A percentile compares a stretch with the other conserved stretches of the same genome.
phyloP scores from a whole-genome alignment of 2,329 filamentous ascomycete genomes.

The Meredithiella fracta region DNA sequence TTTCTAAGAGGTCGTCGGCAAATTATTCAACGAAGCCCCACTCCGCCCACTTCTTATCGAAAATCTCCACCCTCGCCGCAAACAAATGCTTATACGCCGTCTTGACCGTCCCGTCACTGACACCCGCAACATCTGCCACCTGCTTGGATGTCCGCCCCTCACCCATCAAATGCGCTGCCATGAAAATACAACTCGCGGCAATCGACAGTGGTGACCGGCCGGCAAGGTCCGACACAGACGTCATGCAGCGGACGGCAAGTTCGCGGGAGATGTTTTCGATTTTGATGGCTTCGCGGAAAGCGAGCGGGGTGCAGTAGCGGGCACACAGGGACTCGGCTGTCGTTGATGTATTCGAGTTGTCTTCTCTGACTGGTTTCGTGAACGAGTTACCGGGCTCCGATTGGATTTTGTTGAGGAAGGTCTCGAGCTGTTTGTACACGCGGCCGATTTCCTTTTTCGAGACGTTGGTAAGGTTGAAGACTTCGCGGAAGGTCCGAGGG shows the following conservation, averaged over 20 bases:
- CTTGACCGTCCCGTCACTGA: conserved; percentile 93
- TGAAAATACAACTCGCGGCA: conserved; percentile 90
- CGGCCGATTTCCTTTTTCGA: conserved; percentile 94
- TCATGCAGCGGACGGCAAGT: conserved; percentile 57
- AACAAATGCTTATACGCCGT: conserved; percentile 87
- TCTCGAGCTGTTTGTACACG: conserved; percentile 85
- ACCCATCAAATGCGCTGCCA: conserved; percentile 76
- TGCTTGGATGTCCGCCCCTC: conserved; percentile 68
- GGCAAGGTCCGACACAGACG: conserved; percentile 59
- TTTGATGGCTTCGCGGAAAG: conserved; percentile 51
- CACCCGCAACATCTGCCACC: conserved; percentile 68
- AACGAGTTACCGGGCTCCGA: conserved; percentile 35
- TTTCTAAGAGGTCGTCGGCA: conserved; percentile 33
- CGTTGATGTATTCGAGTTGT: conserved; percentile 48
- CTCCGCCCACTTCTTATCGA: conserved; percentile 59
- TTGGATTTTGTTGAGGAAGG: conserved; percentile 61
- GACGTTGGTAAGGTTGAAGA: conserved; percentile 83
- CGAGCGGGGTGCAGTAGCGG: conserved; percentile 76
- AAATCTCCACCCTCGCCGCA: conserved; percentile 52
- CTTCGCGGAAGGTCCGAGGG: conserved; percentile 82
- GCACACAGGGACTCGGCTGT: conserved; percentile 71
- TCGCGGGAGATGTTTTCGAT: conserved; percentile 67
- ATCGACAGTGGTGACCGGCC: conserved; percentile 88
- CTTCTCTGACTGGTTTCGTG: conserved; percentile 41
- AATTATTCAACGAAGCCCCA: conserved; percentile 54